A percentile compares a stretch with the other conserved stretches of the same genome.
These are phyloP conservation scores for Rhizophagus sp. DNA, from an alignment of 192 early-diverging fungal species.

Conservation along the genomic window DNA sequence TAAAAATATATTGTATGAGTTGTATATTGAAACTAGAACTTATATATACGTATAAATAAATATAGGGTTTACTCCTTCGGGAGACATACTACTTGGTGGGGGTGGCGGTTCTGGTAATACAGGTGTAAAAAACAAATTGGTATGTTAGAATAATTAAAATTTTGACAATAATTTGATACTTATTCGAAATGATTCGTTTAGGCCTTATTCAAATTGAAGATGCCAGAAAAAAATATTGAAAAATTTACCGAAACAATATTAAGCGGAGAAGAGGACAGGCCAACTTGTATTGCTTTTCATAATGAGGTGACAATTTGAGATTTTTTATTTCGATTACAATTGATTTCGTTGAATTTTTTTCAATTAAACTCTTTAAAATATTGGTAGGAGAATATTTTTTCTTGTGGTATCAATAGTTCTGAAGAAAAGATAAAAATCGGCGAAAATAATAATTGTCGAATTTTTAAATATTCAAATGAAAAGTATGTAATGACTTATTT, in stretches of 20 bases:
- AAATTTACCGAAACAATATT: neutral
- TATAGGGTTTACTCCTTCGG: conserved; percentile 54
- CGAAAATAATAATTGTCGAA: conserved; percentile 75
- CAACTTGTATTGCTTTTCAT: neutral
- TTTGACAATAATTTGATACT: neutral
- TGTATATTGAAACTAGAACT: too few relatives aligned
- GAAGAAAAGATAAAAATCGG: conserved; percentile 65
- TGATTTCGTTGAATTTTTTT: neutral
- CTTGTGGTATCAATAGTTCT: conserved; percentile 74
- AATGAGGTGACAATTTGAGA: too few relatives aligned
- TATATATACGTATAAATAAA: conserved; percentile 27
- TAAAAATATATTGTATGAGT: too few relatives aligned
- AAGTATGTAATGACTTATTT: conserved; percentile 34
- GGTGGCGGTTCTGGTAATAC: conserved; percentile 82
- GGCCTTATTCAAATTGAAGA: neutral
- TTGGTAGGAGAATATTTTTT: conserved; percentile 55
- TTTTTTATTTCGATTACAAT: neutral
- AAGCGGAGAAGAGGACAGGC: neutral
- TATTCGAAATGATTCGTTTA: neutral
- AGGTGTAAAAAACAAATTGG: conserved; percentile 88
- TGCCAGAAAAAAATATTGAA: neutral
- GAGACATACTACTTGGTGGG: conserved; percentile 72
- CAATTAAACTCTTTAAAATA: neutral
- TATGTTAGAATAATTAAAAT: conserved; percentile 41
- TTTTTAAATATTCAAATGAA: conserved; percentile 63